Evolutionary conservation across 129 eudicot species (phyloP).

Genomic region (Lactuca sativa): DNA sequence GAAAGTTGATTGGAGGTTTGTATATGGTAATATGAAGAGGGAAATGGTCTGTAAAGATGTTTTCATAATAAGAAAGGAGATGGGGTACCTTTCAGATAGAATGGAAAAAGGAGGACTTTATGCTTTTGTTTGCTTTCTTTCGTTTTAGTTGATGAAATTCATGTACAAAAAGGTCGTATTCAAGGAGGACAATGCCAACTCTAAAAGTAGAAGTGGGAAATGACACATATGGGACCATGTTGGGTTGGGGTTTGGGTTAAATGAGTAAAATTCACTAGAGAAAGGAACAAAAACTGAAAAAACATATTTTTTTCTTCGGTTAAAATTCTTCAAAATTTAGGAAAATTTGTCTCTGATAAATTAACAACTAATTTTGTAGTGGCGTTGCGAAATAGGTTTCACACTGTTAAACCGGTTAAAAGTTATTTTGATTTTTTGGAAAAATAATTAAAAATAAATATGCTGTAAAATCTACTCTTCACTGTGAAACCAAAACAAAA

Average conservation of each 20-base stretch:
- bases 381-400: no score
- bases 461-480: no score
- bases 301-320: no score
- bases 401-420: no score
- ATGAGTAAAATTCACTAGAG: background rate
- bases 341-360: no score
- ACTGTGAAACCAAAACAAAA: no score
- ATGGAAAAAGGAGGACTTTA: slow-evolving; percentile 18
- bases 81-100: slow-evolving; percentile 17
- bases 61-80: slow-evolving; percentile 20
- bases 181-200: background rate
- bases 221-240: background rate
- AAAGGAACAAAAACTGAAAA: no score
- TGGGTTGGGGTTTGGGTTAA: background rate
- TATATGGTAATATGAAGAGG: slow-evolving; percentile 18
- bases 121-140: slow-evolving; percentile 3
- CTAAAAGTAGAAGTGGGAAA: background rate
- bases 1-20: slow-evolving; percentile 22
- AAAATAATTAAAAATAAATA: no score
- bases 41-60: slow-evolving; percentile 27
- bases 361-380: no score
- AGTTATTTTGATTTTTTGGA: no score
- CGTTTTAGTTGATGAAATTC: slow-evolving; percentile 11
- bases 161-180: background rate
- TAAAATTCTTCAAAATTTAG: no score